These are phyloP conservation scores for Metschnikowia gelsemii DNA, from an alignment of 805 yeast species.

Conservation along the genomic window DNA sequence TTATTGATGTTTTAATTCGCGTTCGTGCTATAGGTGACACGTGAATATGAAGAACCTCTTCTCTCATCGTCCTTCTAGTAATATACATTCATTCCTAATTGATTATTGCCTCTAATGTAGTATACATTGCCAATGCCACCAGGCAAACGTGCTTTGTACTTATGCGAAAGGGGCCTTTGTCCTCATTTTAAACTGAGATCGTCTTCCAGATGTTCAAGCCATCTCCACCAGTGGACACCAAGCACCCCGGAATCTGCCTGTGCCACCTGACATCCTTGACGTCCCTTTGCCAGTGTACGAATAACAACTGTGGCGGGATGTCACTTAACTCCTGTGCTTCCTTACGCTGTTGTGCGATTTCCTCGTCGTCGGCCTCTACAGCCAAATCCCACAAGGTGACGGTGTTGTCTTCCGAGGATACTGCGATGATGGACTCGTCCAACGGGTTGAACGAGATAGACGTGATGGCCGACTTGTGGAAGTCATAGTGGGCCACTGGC, in stretches of 20 bases:
- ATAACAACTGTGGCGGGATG: slow-evolving; percentile 92
- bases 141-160: not conserved
- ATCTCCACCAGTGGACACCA: slow-evolving; percentile 92
- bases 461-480: slow-evolving; percentile 92
- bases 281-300: slow-evolving; percentile 97
- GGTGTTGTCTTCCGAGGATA: slow-evolving; percentile 93
- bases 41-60: not conserved
- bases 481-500: slow-evolving; percentile 93
- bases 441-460: slow-evolving; percentile 91
- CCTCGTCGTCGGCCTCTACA: slow-evolving; percentile 97
- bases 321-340: slow-evolving; percentile 79
- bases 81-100: not conserved
- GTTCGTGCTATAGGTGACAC: not conserved
- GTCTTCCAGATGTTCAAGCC: slow-evolving; percentile 96
- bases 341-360: slow-evolving; percentile 78
- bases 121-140: too few species aligned
- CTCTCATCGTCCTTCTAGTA: not conserved
- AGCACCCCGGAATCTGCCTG: slow-evolving; percentile 91
- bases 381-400: slow-evolving; percentile 98
- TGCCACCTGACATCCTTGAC: slow-evolving; percentile 99
- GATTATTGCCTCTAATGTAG: too few species aligned
- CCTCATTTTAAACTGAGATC: slow-evolving; percentile 67
- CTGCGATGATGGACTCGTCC: slow-evolving; percentile 95
- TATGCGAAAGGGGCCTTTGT: slow-evolving; percentile 2
- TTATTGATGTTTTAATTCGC: not conserved